These are phyloP conservation scores for Heimioporus sp. DNA, from an alignment of 768 basidiomycete species.

Conservation along the genomic window DNA sequence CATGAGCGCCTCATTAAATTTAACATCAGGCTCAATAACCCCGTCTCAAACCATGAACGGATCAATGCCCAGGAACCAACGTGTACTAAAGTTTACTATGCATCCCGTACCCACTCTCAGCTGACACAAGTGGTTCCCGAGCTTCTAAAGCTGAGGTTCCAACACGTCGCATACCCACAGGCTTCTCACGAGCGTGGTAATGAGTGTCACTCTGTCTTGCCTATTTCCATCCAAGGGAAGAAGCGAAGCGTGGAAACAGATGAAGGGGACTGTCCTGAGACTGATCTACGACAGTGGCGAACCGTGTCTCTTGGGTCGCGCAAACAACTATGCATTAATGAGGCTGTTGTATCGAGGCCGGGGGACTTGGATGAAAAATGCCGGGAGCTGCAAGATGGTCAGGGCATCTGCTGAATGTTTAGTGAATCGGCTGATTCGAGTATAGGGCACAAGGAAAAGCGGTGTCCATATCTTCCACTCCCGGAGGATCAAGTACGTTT, in stretches of 20 bases:
- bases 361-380: conserved; percentile 87
- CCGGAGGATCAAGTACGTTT: conserved; percentile 65
- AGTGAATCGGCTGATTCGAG: conserved; percentile 1
- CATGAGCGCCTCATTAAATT: neutral
- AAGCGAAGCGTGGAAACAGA: conserved; percentile 23
- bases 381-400: conserved; percentile 75
- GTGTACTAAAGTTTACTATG: conserved; percentile 87
- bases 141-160: conserved; percentile 66
- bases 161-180: conserved; percentile 20
- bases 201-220: neutral
- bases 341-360: conserved; percentile 58
- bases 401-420: neutral
- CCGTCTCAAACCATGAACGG: conserved; percentile 4
- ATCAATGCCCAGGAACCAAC: conserved; percentile 43
- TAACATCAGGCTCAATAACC: conserved; percentile 15
- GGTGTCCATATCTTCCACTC: conserved; percentile 77
- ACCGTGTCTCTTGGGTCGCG: conserved; percentile 87
- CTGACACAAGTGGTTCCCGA: conserved; percentile 89
- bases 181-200: conserved; percentile 6
- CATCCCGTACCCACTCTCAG: conserved; percentile 95
- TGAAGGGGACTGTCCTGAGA: conserved; percentile 24
- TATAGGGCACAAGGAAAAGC: conserved; percentile 59
- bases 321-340: conserved; percentile 91
- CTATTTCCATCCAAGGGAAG: conserved; percentile 7
- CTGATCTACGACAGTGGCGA: conserved; percentile 38